Evolutionary conservation across 805 yeast genomes (phyloP).

Genomic region (Kuraishia piskuri): DNA sequence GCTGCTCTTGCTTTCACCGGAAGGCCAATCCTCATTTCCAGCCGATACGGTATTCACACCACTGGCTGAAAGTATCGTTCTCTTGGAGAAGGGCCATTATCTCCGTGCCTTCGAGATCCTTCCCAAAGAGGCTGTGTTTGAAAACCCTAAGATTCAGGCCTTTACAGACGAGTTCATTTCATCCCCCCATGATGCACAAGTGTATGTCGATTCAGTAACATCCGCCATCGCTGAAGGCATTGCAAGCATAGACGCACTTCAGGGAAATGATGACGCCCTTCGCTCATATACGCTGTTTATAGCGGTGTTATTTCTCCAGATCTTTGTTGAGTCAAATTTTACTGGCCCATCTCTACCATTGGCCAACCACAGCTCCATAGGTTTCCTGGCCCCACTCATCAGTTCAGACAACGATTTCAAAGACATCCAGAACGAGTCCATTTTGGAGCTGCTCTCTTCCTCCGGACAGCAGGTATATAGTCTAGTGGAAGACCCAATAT

Average conservation of each 20-base stretch:
- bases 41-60: not conserved
- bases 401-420: constrained; percentile 14
- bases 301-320: constrained; percentile 57
- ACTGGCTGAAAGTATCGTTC: not conserved
- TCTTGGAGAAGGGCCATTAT: constrained; percentile 19
- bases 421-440: constrained; percentile 2
- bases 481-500: constrained; percentile 41
- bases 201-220: not conserved
- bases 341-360: constrained; percentile 68
- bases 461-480: constrained; percentile 66
- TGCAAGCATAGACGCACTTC: constrained; percentile 1
- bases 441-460: constrained; percentile 11
- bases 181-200: not conserved
- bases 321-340: constrained; percentile 66
- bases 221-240: constrained; percentile 2
- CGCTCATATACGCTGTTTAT: constrained; percentile 15
- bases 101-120: constrained; percentile 8
- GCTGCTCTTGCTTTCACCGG: not conserved
- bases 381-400: constrained; percentile 14
- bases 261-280: constrained; percentile 11
- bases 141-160: constrained; percentile 4
- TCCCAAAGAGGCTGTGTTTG: constrained; percentile 9
- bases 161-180: constrained; percentile 3
- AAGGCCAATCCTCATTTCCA: not conserved
- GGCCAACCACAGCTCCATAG: constrained; percentile 16